phyloP scores from a whole-genome alignment of 345 rosid genomes.

The Eucalyptus leucophloia region DNA sequence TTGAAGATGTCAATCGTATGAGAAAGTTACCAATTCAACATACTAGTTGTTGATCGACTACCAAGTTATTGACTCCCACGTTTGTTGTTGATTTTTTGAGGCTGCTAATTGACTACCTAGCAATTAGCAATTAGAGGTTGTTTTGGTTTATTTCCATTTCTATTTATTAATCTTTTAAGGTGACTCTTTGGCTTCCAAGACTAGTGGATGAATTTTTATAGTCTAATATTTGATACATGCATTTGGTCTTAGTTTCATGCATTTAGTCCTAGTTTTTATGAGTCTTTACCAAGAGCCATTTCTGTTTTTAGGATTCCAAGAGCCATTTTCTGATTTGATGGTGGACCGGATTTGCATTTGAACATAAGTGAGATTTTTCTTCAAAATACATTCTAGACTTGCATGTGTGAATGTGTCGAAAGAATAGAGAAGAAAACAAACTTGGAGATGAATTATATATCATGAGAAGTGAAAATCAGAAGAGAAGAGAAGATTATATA shows the following conservation, averaged over 20 bases:
- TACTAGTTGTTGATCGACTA: not conserved
- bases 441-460: too few species aligned
- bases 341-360: too few species aligned
- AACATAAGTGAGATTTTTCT: too few species aligned
- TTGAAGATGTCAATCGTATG: not conserved
- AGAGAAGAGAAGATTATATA: too few species aligned
- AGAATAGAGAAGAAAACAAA: constrained; percentile 13
- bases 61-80: too few species aligned
- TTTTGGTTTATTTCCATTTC: not conserved
- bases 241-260: not conserved
- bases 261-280: not conserved
- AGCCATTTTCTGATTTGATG: not conserved
- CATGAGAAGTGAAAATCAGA: too few species aligned
- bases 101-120: not conserved
- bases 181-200: not conserved
- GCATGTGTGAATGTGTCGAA: too few species aligned
- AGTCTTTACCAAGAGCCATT: not conserved
- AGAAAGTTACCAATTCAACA: not conserved
- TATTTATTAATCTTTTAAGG: not conserved
- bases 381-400: too few species aligned
- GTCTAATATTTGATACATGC: not conserved
- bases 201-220: not conserved
- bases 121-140: not conserved
- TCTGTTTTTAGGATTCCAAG: too few species aligned
- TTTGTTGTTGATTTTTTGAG: not conserved